phyloP scores from a whole-genome alignment of 306 rosid genomes.

The Prunus kanzakura region DNA sequence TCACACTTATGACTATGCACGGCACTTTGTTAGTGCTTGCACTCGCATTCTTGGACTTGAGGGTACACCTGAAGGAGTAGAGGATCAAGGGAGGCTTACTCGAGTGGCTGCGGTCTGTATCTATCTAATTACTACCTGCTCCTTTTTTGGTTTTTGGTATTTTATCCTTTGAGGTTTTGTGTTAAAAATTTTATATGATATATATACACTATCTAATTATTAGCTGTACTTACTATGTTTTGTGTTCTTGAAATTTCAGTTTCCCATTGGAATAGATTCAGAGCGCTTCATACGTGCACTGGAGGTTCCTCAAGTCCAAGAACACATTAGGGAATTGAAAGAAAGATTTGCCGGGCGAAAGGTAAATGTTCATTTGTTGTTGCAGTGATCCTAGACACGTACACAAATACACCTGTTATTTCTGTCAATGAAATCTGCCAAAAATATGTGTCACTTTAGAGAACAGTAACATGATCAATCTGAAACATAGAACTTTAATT shows the following conservation, averaged over 20 bases:
- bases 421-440: not conserved
- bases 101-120: conserved; percentile 84
- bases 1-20: conserved; percentile 89
- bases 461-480: not conserved
- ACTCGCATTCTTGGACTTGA: conserved; percentile 89
- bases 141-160: conserved; percentile 3
- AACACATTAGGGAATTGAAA: conserved; percentile 59
- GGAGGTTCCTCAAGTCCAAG: conserved; percentile 47
- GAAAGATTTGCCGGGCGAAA: conserved; percentile 81
- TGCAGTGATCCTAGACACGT: conserved; percentile 8
- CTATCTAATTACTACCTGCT: not conserved
- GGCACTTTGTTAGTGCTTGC: conserved; percentile 90
- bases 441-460: not conserved
- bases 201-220: not conserved
- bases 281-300: conserved; percentile 73
- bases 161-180: not conserved
- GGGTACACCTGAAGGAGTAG: conserved; percentile 93
- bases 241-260: conserved; percentile 48
- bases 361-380: conserved; percentile 37
- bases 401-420: not conserved
- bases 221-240: conserved; percentile 22
- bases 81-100: conserved; percentile 83
- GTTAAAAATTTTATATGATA: not conserved
- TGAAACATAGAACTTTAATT: not conserved
- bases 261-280: conserved; percentile 90